Evolutionary conservation across 2,329 filamentous ascomycete genomes (phyloP).

Genomic region (Talaromyces sp.): DNA sequence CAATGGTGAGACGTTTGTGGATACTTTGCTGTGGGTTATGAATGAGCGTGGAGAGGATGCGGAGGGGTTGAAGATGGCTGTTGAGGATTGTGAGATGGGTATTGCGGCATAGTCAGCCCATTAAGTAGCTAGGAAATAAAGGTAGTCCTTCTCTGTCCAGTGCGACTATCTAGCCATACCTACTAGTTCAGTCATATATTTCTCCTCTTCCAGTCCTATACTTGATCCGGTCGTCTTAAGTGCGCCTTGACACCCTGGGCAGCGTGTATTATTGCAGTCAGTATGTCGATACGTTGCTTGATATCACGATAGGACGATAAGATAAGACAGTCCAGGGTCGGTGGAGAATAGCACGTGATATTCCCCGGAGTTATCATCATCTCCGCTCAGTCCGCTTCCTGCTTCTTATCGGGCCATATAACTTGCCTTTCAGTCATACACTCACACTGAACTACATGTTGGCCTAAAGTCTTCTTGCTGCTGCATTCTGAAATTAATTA

Average conservation of each 20-base stretch:
- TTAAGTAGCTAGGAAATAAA: not conserved
- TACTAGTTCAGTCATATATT: not conserved
- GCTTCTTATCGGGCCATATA: not conserved
- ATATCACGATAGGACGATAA: not conserved
- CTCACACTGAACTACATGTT: not conserved
- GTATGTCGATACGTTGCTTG: not conserved
- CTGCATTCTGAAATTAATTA: not conserved
- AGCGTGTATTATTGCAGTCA: not conserved
- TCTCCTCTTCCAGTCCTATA: not conserved
- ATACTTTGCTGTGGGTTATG: conserved; percentile 58
- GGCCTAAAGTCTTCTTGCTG: not conserved
- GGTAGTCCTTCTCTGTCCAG: not conserved
- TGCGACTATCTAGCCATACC: not conserved
- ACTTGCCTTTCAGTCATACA: not conserved
- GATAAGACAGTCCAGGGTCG: not conserved
- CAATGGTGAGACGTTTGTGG: conserved; percentile 60
- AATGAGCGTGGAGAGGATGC: conserved; percentile 52
- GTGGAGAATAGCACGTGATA: not conserved
- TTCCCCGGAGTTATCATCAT: conserved; percentile 4
- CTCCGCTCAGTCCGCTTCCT: not conserved
- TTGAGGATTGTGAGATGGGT: conserved; percentile 17
- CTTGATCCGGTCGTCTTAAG: not conserved
- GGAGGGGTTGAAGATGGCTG: conserved; percentile 14
- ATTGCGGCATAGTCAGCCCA: conserved; percentile 4
- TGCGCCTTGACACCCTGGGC: not conserved